These are phyloP conservation scores for Hymenoscyphus occultus DNA, from an alignment of 2,329 filamentous ascomycete species.

Conservation along the genomic window DNA sequence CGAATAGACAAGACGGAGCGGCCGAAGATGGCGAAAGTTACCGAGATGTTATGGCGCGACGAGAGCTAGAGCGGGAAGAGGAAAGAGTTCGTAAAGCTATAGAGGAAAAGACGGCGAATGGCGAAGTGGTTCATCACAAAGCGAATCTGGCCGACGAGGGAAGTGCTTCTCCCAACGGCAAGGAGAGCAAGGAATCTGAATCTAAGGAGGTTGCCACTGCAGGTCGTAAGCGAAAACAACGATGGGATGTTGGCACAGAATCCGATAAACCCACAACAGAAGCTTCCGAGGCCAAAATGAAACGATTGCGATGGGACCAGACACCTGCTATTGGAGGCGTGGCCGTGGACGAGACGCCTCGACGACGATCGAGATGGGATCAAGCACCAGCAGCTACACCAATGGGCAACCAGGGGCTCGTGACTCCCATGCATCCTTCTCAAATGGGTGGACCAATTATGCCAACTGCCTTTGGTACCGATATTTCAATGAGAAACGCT, in stretches of 20 bases:
- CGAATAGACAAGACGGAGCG: conserved; percentile 66
- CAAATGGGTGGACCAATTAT: conserved; percentile 51
- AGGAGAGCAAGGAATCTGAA: conserved; percentile 70
- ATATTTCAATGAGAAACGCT: conserved; percentile 75
- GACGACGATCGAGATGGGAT: conserved; percentile 87
- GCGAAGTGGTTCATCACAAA: conserved; percentile 59
- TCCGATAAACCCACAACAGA: conserved; percentile 51
- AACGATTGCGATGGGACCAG: conserved; percentile 83
- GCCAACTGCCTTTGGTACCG: conserved; percentile 71
- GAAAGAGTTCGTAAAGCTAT: conserved; percentile 79
- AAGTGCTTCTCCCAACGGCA: conserved; percentile 50
- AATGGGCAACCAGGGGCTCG: conserved; percentile 68
- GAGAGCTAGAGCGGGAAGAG: conserved; percentile 91
- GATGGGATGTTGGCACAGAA: conserved; percentile 80
- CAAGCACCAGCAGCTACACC: conserved; percentile 81
- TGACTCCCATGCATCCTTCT: conserved; percentile 73
- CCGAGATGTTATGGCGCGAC: conserved; percentile 83
- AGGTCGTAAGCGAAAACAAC: conserved; percentile 82
- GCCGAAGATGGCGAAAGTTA: conserved; percentile 76
- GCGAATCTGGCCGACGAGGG: conserved; percentile 68
- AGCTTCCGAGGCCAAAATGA: conserved; percentile 54
- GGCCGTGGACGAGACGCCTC: conserved; percentile 56
- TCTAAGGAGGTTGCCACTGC: conserved; percentile 61
- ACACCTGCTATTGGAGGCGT: conserved; percentile 59
- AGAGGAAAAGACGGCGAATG: conserved; percentile 63